phyloP scores from a whole-genome alignment of 1,284 basidiomycete species.

The Ganoderma sinense region DNA sequence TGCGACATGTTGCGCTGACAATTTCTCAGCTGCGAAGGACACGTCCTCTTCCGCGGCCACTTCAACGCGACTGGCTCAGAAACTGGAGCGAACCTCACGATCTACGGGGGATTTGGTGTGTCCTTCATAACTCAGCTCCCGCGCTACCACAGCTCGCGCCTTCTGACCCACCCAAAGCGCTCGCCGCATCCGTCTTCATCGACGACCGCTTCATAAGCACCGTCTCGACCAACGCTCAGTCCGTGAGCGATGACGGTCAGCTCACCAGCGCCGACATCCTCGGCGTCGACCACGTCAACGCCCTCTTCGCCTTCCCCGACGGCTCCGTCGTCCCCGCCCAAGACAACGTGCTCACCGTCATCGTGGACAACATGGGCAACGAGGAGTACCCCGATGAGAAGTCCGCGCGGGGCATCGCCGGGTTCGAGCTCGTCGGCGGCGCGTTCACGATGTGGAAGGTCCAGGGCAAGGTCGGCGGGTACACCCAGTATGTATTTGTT shows the following conservation, averaged over 20 bases:
- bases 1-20: neutral
- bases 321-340: constrained; percentile 54
- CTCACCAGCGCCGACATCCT: constrained; percentile 47
- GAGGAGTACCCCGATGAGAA: constrained; percentile 65
- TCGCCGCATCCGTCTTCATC: constrained; percentile 83
- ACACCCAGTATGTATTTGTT: constrained; percentile 66
- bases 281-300: constrained; percentile 66
- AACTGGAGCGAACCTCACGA: constrained; percentile 71
- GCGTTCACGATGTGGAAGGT: constrained; percentile 76
- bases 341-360: constrained; percentile 79
- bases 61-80: constrained; percentile 68
- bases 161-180: constrained; percentile 52
- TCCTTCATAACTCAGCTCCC: neutral
- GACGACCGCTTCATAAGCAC: constrained; percentile 77
- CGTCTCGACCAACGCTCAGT: constrained; percentile 39
- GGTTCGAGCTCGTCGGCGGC: constrained; percentile 69
- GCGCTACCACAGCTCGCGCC: neutral
- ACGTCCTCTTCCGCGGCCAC: too few species aligned
- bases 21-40: too few species aligned
- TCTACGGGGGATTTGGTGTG: constrained; percentile 81
- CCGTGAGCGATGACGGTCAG: neutral
- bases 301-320: constrained; percentile 65
- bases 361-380: constrained; percentile 85
- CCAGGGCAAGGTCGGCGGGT: too few species aligned
- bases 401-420: constrained; percentile 79